Percentiles rank a stretch among this genome's conserved stretches.
phyloP scores from a whole-genome alignment of 169 alveolate species.

The Eimeria sp. region DNA sequence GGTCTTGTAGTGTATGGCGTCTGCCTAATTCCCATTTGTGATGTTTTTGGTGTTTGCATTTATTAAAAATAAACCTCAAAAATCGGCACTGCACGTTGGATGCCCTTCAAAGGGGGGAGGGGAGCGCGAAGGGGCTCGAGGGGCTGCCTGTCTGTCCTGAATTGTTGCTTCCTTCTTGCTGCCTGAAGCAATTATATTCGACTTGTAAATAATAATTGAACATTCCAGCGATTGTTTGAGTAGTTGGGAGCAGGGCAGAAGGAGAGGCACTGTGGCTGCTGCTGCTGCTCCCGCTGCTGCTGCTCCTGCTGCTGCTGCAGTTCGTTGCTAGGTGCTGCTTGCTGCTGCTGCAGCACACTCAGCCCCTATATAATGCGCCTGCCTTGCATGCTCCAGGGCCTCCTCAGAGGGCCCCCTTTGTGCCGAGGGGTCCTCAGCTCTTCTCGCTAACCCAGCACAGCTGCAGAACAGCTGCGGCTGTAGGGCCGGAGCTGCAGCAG shows the following conservation, averaged over 20 bases:
- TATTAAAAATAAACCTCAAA: neutral
- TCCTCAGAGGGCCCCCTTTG: neutral
- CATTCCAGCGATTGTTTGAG: neutral
- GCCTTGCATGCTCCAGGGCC: constrained; percentile 17
- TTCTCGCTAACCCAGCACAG: neutral
- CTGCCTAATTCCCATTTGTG: neutral
- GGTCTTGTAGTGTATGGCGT: neutral
- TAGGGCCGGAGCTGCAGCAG: neutral
- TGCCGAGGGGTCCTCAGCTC: neutral
- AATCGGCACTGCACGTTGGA: neutral
- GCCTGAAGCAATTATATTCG: neutral
- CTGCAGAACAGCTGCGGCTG: constrained; percentile 5
- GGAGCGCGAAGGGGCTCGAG: neutral
- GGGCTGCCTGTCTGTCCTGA: neutral
- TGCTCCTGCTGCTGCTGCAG: neutral
- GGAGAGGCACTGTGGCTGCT: neutral
- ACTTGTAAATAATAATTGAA: neutral
- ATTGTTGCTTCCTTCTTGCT: neutral
- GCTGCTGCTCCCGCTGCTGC: neutral
- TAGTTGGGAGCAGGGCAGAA: neutral
- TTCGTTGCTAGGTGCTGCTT: neutral
- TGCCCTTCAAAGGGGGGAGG: neutral
- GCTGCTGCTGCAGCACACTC: neutral
- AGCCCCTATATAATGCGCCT: constrained; percentile 22
- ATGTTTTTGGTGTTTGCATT: neutral